Base-by-base conservation (phyloP, 805 yeast genomes). In the Lachancea quebecensis region DNA sequence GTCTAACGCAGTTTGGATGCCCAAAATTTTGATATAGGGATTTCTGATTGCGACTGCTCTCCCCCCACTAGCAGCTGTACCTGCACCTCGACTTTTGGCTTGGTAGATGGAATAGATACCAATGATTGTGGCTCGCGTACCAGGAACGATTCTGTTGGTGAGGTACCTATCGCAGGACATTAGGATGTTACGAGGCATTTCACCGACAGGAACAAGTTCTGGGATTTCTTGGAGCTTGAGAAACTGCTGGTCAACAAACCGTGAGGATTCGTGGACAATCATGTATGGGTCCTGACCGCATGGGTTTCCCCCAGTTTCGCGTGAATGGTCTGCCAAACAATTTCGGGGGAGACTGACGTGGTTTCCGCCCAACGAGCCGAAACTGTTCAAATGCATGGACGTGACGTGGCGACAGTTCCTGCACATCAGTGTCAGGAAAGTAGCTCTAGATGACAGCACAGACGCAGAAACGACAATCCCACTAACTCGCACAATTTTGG, bases 171-270 rank as follows among this genome's bases (percentile, higher is more conserved):
- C 98, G 30, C 88, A 87, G 36, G 93, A 85, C 51, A 93, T 72
- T 47, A 87, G 60, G 35, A 93, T 82, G 58, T 93, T 95, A 55
- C 99, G 79, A 8, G 99, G 99, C 88, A 93, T 83, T 68, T 93
- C 99, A 54, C 99, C 99, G 27, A 93, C 95, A 1, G 99, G 99
- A 1, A 93, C 97, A 82, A 86, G 86, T 64, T 93, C 99, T 10
- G 98, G 97, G n/a, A 93, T 75, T 64, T 93, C 99, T 65, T 93
- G 99, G 46, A 93, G 73, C 64, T 93, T 93, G 58, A 93, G 74
- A 28, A 84, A 81, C 67, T 93, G 99, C 63, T 95, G 98, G 67
- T 93, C 98, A 44, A 93, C 82, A 64, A 90, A 93, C n/a, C 78
- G 71, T 1, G 96, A 88, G 59, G 87, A 85, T 62, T 93, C 98